phyloP scores from a whole-genome alignment of 2,329 filamentous ascomycete genomes.

The Diplocarpon mali region DNA sequence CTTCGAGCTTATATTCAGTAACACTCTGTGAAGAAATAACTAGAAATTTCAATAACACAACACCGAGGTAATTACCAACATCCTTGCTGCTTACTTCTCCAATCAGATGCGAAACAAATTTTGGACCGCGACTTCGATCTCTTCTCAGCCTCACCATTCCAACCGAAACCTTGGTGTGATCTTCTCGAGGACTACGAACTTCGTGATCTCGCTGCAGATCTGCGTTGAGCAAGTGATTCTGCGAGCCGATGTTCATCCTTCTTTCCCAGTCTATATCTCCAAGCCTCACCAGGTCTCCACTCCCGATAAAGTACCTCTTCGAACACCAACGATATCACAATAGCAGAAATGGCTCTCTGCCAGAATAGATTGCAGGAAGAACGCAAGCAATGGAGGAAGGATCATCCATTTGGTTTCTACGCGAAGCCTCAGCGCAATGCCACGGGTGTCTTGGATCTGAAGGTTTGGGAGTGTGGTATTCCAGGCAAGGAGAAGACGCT shows the following conservation, averaged over 20 bases:
- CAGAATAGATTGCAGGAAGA: constrained; percentile 82
- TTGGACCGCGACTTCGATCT: neutral
- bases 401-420: constrained; percentile 96
- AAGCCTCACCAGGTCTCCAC: constrained; percentile 10
- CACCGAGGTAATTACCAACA: constrained; percentile 4
- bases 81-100: neutral
- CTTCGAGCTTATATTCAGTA: no score
- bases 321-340: neutral
- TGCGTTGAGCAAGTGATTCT: neutral
- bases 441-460: constrained; percentile 77
- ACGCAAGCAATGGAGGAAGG: constrained; percentile 90
- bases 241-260: neutral
- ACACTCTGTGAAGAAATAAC: neutral
- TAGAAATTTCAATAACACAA: neutral
- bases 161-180: neutral
- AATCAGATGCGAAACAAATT: constrained; percentile 2
- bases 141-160: constrained; percentile 10
- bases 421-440: constrained; percentile 74
- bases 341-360: constrained; percentile 67
- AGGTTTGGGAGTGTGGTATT: constrained; percentile 93
- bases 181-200: neutral
- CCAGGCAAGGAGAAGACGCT: constrained; percentile 94
- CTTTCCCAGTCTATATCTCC: constrained; percentile 1
- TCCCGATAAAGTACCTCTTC: neutral
- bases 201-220: neutral